Conservation (phyloP, 2,329 filamentous ascomycete genomes). For the Clonostachys sp. region DNA sequence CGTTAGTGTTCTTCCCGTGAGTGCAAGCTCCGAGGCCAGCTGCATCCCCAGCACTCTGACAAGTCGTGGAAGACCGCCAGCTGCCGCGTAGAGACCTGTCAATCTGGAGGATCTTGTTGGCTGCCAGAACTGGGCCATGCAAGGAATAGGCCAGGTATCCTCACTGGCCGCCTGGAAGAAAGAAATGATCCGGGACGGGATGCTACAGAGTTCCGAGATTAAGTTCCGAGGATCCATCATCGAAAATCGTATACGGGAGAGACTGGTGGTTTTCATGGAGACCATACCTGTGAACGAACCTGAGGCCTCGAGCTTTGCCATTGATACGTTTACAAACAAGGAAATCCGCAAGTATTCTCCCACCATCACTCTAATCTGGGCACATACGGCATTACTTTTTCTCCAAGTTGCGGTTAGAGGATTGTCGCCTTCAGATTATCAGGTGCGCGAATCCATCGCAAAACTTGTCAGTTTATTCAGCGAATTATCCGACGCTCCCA, state of each 20-base stretch:
- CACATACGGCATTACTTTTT: neutral
- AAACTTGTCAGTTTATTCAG: too few relatives aligned
- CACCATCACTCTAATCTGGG: neutral
- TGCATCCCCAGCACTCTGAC: conserved; percentile 40
- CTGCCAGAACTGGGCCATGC: neutral
- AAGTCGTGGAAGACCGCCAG: conserved; percentile 45
- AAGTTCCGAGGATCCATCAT: neutral
- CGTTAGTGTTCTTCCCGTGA: conserved; percentile 38
- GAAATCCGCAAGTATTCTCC: neutral
- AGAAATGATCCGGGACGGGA: neutral
- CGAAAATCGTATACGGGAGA: neutral
- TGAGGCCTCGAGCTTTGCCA: too few relatives aligned
- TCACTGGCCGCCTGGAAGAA: neutral
- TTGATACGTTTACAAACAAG: too few relatives aligned
- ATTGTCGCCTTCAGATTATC: neutral
- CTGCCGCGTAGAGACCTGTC: conserved; percentile 44
- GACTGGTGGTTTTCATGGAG: neutral
- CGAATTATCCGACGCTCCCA: too few relatives aligned
- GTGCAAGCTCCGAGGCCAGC: conserved; percentile 40
- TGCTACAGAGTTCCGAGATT: neutral
- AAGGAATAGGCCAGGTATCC: neutral
- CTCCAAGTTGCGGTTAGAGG: neutral
- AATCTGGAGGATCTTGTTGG: neutral
- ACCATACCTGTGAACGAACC: neutral
- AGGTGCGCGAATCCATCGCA: too few relatives aligned